Base-by-base conservation (phyloP, 441 rosid species). In the Geranium incanum region DNA sequence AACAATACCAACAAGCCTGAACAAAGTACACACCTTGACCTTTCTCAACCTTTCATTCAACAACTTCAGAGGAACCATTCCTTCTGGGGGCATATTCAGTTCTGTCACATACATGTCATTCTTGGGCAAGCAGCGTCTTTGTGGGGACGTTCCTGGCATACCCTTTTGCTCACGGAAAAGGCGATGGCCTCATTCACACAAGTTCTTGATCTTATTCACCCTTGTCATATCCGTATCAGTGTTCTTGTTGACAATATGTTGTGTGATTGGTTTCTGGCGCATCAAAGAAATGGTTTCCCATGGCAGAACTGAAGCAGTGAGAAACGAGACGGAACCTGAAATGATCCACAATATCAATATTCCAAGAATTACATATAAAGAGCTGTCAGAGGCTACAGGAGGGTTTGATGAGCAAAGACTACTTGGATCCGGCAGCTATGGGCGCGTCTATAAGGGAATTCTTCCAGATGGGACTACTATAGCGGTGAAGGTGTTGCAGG, bases 291-390 rank as follows among this genome's bases (percentile, higher is more conserved):
- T 73, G 36, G 69, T 78, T 68, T 73, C 86, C 15, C 78, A 81
- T 43, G 39, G 45, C n/a, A 72, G 21, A 63, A 71, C 45, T 19
- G 80, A 71, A 48, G 28, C 45, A 0, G 48, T 3, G 62, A 74
- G 21, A 37, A 55, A 9, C 0, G 50, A 15, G 18, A 28, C 33
- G 33, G 48, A 75, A 1, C 76, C 73, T 3, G 77, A 79, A 13
- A 28, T 76, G 52, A 63, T 36, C 38, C 74, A 38, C 37, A 78
- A 76, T 41, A 80, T 81, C 72, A 28, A 28, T 28, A 28, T 28
- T 28, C 89, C 88, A 21, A 84, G 89, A 76, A 80, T 87, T 63
- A 81, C 93, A 6, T 80, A 86, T 66, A 83, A 64, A 59, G 80
- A 79, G 66, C 70, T 84, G 70, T 73, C 64, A 6, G 77, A 81